Evolutionary conservation across 345 rosid species (phyloP).

Genomic region (Lepidium africanum): DNA sequence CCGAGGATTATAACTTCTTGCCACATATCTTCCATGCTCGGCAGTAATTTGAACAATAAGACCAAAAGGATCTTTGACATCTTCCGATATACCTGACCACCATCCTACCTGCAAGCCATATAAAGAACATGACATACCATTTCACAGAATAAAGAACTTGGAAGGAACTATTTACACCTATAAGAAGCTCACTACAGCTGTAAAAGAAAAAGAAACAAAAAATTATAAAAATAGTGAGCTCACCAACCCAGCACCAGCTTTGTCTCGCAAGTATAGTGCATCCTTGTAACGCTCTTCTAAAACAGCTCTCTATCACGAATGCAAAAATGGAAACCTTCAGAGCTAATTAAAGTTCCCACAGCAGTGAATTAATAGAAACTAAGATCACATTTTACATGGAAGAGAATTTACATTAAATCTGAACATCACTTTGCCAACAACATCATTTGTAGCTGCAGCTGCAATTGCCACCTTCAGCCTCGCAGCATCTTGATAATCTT

Average conservation of each 20-base stretch:
- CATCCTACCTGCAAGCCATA: slow-evolving; percentile 68
- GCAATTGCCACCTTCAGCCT: slow-evolving; percentile 89
- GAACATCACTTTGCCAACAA: slow-evolving; percentile 71
- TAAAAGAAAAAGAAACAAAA: neutral
- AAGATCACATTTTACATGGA: neutral
- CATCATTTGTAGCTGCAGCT: slow-evolving; percentile 65
- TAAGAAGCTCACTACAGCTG: neutral
- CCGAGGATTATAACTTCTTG: slow-evolving; percentile 80
- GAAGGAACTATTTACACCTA: neutral
- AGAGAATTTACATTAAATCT: slow-evolving; percentile 44
- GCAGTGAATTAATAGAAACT: neutral
- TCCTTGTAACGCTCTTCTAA: slow-evolving; percentile 68
- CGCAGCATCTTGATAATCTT: slow-evolving; percentile 82
- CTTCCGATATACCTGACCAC: slow-evolving; percentile 91
- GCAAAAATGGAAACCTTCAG: neutral
- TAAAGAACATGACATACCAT: neutral
- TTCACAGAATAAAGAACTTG: neutral
- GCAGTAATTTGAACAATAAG: slow-evolving; percentile 79
- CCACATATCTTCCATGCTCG: slow-evolving; percentile 94
- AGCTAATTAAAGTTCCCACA: neutral
- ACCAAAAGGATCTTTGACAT: slow-evolving; percentile 74
- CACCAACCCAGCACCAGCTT: slow-evolving; percentile 91
- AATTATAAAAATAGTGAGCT: slow-evolving; percentile 18
- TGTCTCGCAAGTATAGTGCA: slow-evolving; percentile 72
- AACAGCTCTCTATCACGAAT: slow-evolving; percentile 54